Evolutionary conservation across 2,329 filamentous ascomycete species (phyloP).

Genomic region (Xylaria multiplex): DNA sequence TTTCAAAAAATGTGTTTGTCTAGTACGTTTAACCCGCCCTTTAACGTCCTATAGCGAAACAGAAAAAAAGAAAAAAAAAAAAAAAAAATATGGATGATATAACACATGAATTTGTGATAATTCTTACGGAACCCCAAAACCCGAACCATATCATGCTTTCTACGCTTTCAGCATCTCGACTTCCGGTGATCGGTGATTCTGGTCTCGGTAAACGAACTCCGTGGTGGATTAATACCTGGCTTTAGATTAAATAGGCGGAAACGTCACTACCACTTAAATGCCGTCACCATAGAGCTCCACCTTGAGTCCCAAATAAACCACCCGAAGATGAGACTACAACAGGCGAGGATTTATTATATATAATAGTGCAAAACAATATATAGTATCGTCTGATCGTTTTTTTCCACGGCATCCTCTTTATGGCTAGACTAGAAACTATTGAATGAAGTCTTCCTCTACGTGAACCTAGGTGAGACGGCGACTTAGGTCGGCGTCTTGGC

Average conservation of each 20-base stretch:
- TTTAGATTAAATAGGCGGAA: not conserved
- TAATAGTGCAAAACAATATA: too few species aligned
- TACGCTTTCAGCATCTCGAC: not conserved
- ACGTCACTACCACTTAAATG: not conserved
- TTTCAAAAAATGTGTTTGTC: not conserved
- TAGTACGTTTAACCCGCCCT: not conserved
- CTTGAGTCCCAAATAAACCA: not conserved
- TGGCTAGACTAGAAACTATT: not conserved
- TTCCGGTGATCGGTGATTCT: not conserved
- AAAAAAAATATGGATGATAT: too few species aligned
- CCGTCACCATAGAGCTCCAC: not conserved
- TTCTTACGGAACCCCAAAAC: not conserved
- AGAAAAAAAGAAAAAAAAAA: too few species aligned
- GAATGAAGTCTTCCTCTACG: not conserved
- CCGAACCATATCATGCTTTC: not conserved
- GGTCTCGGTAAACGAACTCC: not conserved
- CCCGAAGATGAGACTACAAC: not conserved
- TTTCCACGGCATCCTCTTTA: not conserved
- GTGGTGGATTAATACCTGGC: not conserved
- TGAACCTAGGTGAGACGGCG: not conserved
- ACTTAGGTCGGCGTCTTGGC: not conserved
- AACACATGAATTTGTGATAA: too few species aligned
- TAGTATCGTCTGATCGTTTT: too few species aligned
- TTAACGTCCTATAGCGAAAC: too few species aligned
- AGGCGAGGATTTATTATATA: not conserved